Base-by-base conservation (phyloP, 148 eudicot species). In the Camellia sinensis region DNA sequence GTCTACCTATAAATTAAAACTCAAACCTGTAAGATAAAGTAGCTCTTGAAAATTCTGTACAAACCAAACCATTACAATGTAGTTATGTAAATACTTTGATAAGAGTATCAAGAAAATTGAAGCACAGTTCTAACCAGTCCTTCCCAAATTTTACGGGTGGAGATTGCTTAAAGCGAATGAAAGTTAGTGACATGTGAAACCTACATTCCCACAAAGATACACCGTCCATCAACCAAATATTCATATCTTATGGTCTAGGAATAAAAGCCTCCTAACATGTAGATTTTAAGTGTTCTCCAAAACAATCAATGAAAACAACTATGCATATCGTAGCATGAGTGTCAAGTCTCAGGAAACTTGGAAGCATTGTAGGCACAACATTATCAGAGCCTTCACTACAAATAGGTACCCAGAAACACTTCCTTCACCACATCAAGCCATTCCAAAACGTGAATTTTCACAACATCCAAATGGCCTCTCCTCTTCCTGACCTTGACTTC, bases 291-390 rank as follows among this genome's bases (percentile, higher is more conserved):
- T 92, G 84, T 81, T 80, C 82, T 85, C 73, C 82, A 90, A 85
- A 86, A 73, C 87, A 90, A 86, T 54, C 85, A 84, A 88, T 69
- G 81, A 73, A 78, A 79, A 29, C 82, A 65, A 76, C 59, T 67
- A n/a, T 40, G 72, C 50, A 79, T 79, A 82, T 83, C 96, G 90
- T 93, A 80, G 80, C 74, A 87, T 90, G 86, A 29, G 89, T 83
- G 92, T 66, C 91, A 93, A 92, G 94, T 87, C 80, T 86, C 61
- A 43, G 73, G 76, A 78, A 82, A 81, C 95, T 92, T 88, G 76
- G 37, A 86, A 92, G 88, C 89, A 86, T 85, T 79, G 83, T 70
- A 37, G 29, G 19, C 41, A 64, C 63, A 75, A 17, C 68, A 59
- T 59, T 15, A 17, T 10, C 78, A 59, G 61, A 65, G 61, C 40